Base-by-base conservation (phyloP, 2,329 filamentous ascomycete species). In the Dothideomycetes sp. region DNA sequence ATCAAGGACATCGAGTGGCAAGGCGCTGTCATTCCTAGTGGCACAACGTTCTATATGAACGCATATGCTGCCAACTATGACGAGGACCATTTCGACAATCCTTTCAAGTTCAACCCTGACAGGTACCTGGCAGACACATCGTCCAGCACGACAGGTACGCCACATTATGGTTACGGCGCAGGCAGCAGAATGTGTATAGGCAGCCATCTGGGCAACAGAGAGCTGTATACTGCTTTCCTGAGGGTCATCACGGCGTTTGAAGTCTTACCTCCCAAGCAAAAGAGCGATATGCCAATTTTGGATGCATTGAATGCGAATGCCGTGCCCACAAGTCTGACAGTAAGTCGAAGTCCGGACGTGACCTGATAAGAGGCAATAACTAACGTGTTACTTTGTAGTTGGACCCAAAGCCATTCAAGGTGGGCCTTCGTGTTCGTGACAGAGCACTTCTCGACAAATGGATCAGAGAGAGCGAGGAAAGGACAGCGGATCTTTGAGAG, bases 11-110 rank as follows among this genome's bases (percentile, higher is more conserved):
- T 89, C 42, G 66, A 72, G 4, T 88, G 79, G 62, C 68, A 82
- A 17, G 75, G 75, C 12, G 67, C 76, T 0, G 63, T 70, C 1
- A 83, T 91, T 25, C 84, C 84, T 0, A 72, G 82, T 0, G 81
- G 82, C 1, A 87, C 81, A 1, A 84, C 80, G 2, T 86, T 89
- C 51, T 86, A 87, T 61, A 81, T 89, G 82, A 67, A 87, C 52
- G 79, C 82, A 8, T 86, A 80, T 59, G 80, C 79, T 1, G 82
- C 81, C 18, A 73, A 87, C 59, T 84, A 84, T 58, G 83, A 87
- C 53, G 67, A 70, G 4, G 58, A 62, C 0, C 81, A 84, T 54
- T 87, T 84, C 65, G 73, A 76, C 47, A 57, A 74, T 19, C 74
- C 82, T 0, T 47, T 69, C 19, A 60, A 64, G 5, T 86, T 87